These are phyloP conservation scores for Ophiostoma fasciatum DNA, from an alignment of 2,329 filamentous ascomycete species.

Conservation along the genomic window DNA sequence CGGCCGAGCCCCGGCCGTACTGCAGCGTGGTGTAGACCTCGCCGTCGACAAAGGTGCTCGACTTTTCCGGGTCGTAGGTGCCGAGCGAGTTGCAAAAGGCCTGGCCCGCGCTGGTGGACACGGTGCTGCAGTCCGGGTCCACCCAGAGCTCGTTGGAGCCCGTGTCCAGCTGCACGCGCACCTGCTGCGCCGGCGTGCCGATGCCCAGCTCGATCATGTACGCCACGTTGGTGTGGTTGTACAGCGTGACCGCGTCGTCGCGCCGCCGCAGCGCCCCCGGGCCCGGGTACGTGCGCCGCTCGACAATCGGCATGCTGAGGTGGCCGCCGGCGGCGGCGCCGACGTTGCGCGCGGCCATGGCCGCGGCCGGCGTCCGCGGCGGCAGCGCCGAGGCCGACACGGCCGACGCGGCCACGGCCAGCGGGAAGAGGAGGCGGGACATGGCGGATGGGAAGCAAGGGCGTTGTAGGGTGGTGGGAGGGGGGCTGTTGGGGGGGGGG, in stretches of 20 bases:
- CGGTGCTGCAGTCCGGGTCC: constrained; percentile 39
- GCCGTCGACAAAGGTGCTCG: constrained; percentile 19
- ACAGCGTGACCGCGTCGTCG: constrained; percentile 6
- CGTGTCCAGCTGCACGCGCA: constrained; percentile 37
- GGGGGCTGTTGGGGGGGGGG: too few species aligned
- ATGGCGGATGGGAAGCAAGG: too few species aligned
- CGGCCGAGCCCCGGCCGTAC: constrained; percentile 31
- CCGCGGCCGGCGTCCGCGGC: too few species aligned
- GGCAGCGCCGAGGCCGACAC: too few species aligned
- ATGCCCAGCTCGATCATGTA: constrained; percentile 21
- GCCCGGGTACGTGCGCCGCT: constrained; percentile 1
- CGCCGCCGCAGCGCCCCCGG: background rate
- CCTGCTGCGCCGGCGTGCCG: constrained; percentile 32
- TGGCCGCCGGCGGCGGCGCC: background rate
- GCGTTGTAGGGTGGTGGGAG: too few species aligned
- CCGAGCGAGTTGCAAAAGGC: constrained; percentile 26
- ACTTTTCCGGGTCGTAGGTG: constrained; percentile 22
- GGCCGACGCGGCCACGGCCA: too few species aligned
- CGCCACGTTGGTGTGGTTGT: constrained; percentile 9
- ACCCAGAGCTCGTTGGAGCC: constrained; percentile 42
- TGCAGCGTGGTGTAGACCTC: constrained; percentile 19
- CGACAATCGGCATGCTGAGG: constrained; percentile 7
- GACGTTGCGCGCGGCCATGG: too few species aligned
- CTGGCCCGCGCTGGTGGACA: constrained; percentile 19
- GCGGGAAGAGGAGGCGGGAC: too few species aligned